These are phyloP conservation scores for Psidium friedrichsthalianum DNA, from an alignment of 345 rosid species.

Conservation along the genomic window DNA sequence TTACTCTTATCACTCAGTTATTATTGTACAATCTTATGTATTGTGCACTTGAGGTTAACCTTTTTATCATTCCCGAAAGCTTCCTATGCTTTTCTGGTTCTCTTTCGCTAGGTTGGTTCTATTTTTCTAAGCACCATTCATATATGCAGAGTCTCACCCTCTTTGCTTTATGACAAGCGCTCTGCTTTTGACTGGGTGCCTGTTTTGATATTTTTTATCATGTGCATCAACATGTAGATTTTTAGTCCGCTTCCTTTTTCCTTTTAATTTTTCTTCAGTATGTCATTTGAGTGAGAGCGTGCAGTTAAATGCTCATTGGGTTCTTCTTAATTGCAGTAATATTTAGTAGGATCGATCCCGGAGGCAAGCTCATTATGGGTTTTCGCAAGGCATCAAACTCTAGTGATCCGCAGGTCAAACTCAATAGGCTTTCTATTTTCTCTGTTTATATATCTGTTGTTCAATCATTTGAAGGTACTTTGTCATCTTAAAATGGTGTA, in stretches of 20 bases:
- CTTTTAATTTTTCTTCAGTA: neutral
- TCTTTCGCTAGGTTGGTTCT: neutral
- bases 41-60: neutral
- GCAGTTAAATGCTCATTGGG: neutral
- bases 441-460: neutral
- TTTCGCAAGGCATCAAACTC: constrained; percentile 87
- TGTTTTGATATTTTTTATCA: neutral
- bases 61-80: neutral
- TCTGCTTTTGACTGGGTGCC: neutral
- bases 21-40: neutral
- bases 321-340: constrained; percentile 41
- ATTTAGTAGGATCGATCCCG: constrained; percentile 94
- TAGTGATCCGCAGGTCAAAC: constrained; percentile 38
- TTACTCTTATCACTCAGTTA: neutral
- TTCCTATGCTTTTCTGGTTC: neutral
- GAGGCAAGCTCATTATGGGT: constrained; percentile 95
- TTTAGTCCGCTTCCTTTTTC: neutral
- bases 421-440: neutral
- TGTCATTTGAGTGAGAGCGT: neutral
- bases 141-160: neutral
- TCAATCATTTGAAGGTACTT: constrained; percentile 1
- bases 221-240: neutral
- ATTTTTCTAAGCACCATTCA: neutral
- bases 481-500: constrained; percentile 2
- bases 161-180: neutral